Percentiles rank a stretch among this genome's conserved stretches.
These are phyloP conservation scores for Claviceps capensis DNA, from an alignment of 2,329 filamentous ascomycete genomes.

Conservation along the genomic window DNA sequence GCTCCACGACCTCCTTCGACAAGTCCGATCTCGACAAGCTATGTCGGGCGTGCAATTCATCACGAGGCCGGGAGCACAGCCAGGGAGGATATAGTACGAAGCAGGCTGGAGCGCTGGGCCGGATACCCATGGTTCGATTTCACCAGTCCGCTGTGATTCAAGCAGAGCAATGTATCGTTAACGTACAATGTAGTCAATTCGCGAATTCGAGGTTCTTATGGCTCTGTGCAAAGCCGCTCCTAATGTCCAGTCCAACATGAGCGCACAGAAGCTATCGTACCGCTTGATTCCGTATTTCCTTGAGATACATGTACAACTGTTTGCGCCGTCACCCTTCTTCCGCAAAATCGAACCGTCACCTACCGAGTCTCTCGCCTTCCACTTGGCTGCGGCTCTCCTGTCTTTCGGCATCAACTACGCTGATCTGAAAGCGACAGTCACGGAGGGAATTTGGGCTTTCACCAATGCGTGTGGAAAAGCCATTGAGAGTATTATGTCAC, in stretches of 20 bases:
- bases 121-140: constrained; percentile 44
- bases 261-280: constrained; percentile 63
- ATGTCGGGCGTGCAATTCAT: constrained; percentile 41
- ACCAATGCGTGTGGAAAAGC: constrained; percentile 55
- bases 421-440: constrained; percentile 51
- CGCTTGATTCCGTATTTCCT: constrained; percentile 77
- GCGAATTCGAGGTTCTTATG: constrained; percentile 83
- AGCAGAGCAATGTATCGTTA: constrained; percentile 4
- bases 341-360: constrained; percentile 75
- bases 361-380: constrained; percentile 69
- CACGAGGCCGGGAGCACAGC: constrained; percentile 26
- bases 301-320: constrained; percentile 67
- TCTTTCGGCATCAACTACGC: constrained; percentile 62
- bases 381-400: constrained; percentile 70
- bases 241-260: constrained; percentile 52
- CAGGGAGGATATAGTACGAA: constrained; percentile 33
- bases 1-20: constrained; percentile 39
- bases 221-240: constrained; percentile 85
- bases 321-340: constrained; percentile 70
- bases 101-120: constrained; percentile 29
- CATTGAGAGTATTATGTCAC: constrained; percentile 40
- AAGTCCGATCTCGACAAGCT: constrained; percentile 49
- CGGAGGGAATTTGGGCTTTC: constrained; percentile 56
- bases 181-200: constrained; percentile 47
- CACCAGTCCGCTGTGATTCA: background rate